Conservation (phyloP, 2,329 filamentous ascomycete genomes). For the Aspergillus hortae region DNA sequence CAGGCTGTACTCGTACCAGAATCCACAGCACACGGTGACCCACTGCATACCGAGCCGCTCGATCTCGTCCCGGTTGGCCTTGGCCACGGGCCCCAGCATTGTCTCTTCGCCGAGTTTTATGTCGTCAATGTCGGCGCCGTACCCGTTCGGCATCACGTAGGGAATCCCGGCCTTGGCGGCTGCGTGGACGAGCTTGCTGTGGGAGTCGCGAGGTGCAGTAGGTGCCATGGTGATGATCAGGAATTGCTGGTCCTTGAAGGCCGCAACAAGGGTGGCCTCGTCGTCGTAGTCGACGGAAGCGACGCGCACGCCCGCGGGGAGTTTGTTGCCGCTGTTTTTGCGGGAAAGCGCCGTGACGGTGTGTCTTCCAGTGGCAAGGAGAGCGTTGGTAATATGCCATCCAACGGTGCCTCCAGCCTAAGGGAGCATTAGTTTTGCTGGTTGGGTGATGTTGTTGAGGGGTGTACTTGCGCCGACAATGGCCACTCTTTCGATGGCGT, state of each 20-base stretch:
- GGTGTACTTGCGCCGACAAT: constrained; percentile 34
- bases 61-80: constrained; percentile 34
- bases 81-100: constrained; percentile 27
- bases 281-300: constrained; percentile 49
- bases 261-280: constrained; percentile 44
- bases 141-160: constrained; percentile 55
- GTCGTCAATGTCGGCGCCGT: constrained; percentile 29
- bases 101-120: constrained; percentile 32
- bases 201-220: constrained; percentile 43
- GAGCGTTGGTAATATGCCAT: constrained; percentile 23
- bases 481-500: constrained; percentile 36
- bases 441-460: not conserved
- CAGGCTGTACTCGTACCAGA: constrained; percentile 55
- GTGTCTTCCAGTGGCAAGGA: constrained; percentile 50
- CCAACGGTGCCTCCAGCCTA: constrained; percentile 37
- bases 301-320: constrained; percentile 46
- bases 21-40: constrained; percentile 45
- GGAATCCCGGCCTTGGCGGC: constrained; percentile 54
- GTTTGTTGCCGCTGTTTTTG: constrained; percentile 34
- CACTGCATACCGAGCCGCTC: constrained; percentile 42
- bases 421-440: not conserved
- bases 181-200: constrained; percentile 51
- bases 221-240: constrained; percentile 54
- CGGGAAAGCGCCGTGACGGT: constrained; percentile 52
- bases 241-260: constrained; percentile 54